Evolutionary conservation across 306 rosid genomes (phyloP), one percentile per base, ranked within the genome.

Genomic region (Abrus precatorius): DNA sequence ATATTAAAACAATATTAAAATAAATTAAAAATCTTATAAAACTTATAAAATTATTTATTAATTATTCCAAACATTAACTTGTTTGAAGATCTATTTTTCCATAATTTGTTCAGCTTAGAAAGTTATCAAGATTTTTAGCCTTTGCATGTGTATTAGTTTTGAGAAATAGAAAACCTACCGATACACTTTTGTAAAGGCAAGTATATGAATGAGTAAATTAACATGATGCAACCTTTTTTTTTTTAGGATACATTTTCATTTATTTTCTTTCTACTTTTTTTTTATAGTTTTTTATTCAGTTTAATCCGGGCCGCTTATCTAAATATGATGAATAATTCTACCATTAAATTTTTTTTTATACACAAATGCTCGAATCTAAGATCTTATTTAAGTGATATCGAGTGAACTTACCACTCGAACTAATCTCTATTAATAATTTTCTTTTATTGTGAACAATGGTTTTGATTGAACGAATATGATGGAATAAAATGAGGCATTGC

Each of bases 401-500:
- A 20, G 20, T 20, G 0, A 20, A 0, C 20, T 20, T 20, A 0
- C 0, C 20, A 20, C 20, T 20, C 20, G 20, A 20, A 20, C 20
- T 0, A 20, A 20, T 20, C 20, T 0, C 20, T 20, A 20, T 20
- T 20, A 20, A 0, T 10, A 47, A 3, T 9, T 47, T 28, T 28
- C 64, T 57, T 57, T 57, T 5, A 57, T 32, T 4, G 6, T 7
- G 48, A 63, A 7, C 47, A 62, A 12, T 63, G 30, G 5, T 6
- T 62, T 63, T 63, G 3, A 45, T 7, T 63, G 69, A 12, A 63
- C 36, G 69, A 63, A 63, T 6, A 36, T 7, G 69, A 63, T 63
- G 69, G 69, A 38, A 63, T 63, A n/a, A 62, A 20, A 12, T 12
- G 29, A 62, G 45, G 5, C 69, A 36, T 36, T 38, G 30, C 29